Evolutionary conservation across 1,284 basidiomycete species (phyloP).

Genomic region (Ganoderma sinense): DNA sequence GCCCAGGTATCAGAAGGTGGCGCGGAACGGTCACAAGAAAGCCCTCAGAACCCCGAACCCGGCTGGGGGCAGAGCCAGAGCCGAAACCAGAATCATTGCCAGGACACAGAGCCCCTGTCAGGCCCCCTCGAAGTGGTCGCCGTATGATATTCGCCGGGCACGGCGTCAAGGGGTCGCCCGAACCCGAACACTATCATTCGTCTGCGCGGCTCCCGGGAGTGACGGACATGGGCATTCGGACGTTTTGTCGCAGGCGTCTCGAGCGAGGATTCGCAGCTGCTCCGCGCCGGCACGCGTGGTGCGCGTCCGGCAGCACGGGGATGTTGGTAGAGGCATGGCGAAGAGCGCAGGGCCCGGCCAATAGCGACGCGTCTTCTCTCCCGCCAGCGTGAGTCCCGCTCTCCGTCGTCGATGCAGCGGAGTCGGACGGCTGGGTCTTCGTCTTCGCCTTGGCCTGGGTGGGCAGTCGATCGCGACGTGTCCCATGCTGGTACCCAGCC

Average conservation of each 20-base stretch:
- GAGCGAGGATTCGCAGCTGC: neutral
- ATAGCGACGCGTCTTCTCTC: neutral
- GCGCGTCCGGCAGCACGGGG: slow-evolving; percentile 1
- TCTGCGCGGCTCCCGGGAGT: neutral
- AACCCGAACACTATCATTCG: neutral
- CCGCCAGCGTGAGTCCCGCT: neutral
- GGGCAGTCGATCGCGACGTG: neutral
- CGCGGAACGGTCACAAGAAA: slow-evolving; percentile 20
- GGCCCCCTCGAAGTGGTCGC: neutral
- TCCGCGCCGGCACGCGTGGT: neutral
- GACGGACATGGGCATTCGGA: slow-evolving; percentile 1
- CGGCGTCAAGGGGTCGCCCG: neutral
- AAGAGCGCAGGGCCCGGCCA: neutral
- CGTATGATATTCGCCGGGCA: neutral
- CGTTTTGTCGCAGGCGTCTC: neutral
- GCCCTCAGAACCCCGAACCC: slow-evolving; percentile 1
- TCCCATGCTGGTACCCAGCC: neutral
- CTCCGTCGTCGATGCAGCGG: neutral
- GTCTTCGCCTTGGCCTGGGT: neutral
- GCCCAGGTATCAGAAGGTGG: slow-evolving; percentile 28
- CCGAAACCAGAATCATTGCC: slow-evolving; percentile 1
- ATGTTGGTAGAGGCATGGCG: slow-evolving; percentile 1
- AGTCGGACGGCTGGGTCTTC: neutral
- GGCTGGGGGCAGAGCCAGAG: neutral
- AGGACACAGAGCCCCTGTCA: neutral